A percentile compares a stretch with the other conserved stretches of the same genome.
phyloP scores from a whole-genome alignment of 163 green algal species.

The Scenedesmus sp. region DNA sequence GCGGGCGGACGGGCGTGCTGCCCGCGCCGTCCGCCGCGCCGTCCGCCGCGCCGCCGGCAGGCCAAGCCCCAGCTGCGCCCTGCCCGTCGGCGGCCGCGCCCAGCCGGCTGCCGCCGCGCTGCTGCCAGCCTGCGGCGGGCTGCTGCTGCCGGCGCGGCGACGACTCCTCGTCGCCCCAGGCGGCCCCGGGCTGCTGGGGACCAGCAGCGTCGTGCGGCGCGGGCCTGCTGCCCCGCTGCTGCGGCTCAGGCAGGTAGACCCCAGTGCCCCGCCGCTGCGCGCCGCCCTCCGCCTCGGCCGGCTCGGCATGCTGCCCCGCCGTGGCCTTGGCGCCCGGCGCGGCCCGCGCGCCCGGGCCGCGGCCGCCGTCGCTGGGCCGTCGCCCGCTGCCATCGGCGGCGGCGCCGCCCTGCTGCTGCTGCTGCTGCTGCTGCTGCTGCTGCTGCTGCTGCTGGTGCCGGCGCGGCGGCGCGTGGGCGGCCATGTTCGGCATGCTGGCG shows the following conservation, averaged over 20 bases:
- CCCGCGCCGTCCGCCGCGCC: background rate
- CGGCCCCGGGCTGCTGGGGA: no score
- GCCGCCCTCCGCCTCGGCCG: no score
- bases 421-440: conserved; percentile 21
- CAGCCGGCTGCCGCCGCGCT: background rate
- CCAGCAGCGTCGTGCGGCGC: no score
- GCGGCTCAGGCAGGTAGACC: conserved; percentile 6
- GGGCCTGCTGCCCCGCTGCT: background rate
- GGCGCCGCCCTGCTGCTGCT: background rate
- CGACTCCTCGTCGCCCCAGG: no score
- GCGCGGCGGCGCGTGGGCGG: no score
- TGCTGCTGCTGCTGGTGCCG: conserved; percentile 10
- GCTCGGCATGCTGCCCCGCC: no score
- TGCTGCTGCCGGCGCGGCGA: no score
- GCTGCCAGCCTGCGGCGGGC: background rate
- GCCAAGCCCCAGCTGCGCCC: background rate
- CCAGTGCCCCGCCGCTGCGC: background rate
- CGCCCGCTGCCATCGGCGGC: no score
- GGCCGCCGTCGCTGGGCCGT: no score
- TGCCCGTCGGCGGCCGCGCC: background rate
- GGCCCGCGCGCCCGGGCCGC: no score
- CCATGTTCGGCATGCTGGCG: conserved; percentile 1
- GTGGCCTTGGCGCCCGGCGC: no score
- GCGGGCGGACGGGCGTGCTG: background rate
- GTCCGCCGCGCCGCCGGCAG: background rate